Percentiles rank a stretch among this genome's conserved stretches.
Evolutionary conservation across 78 protist species (phyloP).

Genomic region (Cyanophora paradoxa): DNA sequence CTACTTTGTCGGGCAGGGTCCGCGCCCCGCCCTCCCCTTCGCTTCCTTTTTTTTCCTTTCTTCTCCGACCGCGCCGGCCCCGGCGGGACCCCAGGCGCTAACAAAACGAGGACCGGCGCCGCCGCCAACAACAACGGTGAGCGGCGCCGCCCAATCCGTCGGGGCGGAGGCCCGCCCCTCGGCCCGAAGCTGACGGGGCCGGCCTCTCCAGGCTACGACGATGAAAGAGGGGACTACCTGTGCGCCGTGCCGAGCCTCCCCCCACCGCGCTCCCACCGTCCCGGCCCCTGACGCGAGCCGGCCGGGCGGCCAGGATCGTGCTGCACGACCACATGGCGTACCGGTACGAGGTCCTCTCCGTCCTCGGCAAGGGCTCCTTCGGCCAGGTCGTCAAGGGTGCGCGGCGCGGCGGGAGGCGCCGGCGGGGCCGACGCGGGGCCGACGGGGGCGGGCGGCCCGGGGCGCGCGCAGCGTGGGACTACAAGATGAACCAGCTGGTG

Average conservation of each 20-base stretch:
- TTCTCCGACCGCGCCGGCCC: too few species aligned
- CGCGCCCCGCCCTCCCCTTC: background rate
- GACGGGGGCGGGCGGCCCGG: background rate
- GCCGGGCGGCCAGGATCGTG: slow-evolving; percentile 12
- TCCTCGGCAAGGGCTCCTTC: slow-evolving; percentile 81
- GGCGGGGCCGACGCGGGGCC: background rate
- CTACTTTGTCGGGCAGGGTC: slow-evolving; percentile 16
- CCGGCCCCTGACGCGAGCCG: background rate
- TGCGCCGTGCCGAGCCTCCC: slow-evolving; percentile 4
- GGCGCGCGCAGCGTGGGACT: slow-evolving; percentile 32
- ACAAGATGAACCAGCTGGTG: slow-evolving; percentile 36
- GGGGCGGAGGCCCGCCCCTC: background rate
- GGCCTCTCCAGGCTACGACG: slow-evolving; percentile 68
- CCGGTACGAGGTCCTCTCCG: slow-evolving; percentile 69
- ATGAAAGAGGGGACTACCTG: slow-evolving; percentile 79
- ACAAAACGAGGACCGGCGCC: slow-evolving; percentile 26
- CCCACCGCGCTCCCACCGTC: background rate
- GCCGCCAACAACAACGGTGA: slow-evolving; percentile 24
- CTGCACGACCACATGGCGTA: slow-evolving; percentile 79
- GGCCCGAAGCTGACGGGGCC: slow-evolving; percentile 11
- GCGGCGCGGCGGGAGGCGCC: background rate
- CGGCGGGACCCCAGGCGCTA: too few species aligned
- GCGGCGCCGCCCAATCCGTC: background rate
- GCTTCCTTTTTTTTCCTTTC: background rate
- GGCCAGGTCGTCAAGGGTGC: slow-evolving; percentile 70